A percentile compares a stretch with the other conserved stretches of the same genome.
Evolutionary conservation across 352 stramenopile genomes (phyloP).

Genomic region (Pythium pyrilobum): DNA sequence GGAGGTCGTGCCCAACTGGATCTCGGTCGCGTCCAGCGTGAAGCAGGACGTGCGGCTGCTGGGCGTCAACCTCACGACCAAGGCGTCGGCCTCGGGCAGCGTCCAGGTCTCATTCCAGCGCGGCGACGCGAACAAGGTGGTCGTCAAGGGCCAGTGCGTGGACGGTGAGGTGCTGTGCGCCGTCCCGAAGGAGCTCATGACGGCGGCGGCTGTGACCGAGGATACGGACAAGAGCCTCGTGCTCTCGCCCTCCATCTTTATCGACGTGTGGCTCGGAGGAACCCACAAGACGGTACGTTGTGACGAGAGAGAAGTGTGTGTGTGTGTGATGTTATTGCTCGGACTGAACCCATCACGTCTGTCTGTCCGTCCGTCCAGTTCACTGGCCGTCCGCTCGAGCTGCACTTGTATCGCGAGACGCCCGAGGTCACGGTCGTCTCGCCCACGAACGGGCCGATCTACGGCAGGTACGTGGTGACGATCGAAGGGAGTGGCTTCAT

Average conservation of each 20-base stretch:
- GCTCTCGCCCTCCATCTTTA: conserved; percentile 27
- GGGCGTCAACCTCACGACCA: conserved; percentile 55
- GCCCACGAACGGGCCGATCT: conserved; percentile 72
- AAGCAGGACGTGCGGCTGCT: conserved; percentile 24
- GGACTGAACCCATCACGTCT: too few relatives aligned
- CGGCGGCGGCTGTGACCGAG: not conserved
- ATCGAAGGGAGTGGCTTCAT: conserved; percentile 62
- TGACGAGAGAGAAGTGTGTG: too few relatives aligned
- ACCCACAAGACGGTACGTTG: conserved; percentile 40
- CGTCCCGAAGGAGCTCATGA: conserved; percentile 3
- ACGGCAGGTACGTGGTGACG: conserved; percentile 53
- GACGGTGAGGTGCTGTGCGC: conserved; percentile 20
- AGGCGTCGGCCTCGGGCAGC: not conserved
- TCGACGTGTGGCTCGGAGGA: conserved; percentile 60
- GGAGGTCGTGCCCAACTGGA: conserved; percentile 48
- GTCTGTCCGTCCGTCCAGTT: too few relatives aligned
- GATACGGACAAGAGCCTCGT: not conserved
- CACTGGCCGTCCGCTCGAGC: conserved; percentile 36
- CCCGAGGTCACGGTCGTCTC: conserved; percentile 34
- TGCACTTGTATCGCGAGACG: conserved; percentile 50
- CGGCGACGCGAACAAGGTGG: conserved; percentile 1
- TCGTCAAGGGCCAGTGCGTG: conserved; percentile 16
- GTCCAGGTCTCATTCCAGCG: conserved; percentile 46
- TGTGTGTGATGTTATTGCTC: too few relatives aligned
- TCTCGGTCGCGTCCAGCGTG: conserved; percentile 24